Evolutionary conservation across 2,329 filamentous ascomycete species (phyloP), one percentile per base, ranked within the genome.

Genomic region (Penicillium olsonii): DNA sequence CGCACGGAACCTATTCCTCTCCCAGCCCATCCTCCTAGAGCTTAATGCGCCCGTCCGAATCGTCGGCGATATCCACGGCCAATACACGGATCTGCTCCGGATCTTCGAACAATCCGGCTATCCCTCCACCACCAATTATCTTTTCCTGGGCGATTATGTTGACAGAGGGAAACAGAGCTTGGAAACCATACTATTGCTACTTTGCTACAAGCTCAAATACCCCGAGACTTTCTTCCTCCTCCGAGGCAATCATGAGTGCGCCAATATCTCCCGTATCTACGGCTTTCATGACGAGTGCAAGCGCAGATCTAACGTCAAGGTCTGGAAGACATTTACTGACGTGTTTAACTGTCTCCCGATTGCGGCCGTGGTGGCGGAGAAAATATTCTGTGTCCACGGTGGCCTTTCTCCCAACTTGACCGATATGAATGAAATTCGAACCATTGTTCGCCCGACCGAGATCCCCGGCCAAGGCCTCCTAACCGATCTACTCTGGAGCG

Each of bases 31-130:
- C 1, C 78, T 99, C 19, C 75, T 99, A 48, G 94, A 99, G 73
- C 81, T 99, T 37, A 87, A 92, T 55, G 90, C 94, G 4, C 92
- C 94, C 0, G 92, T 99, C 66, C 99, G 99, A 76, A 95, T 99
- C 63, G 94, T 97, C 22, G 92, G 92, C 42, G 92, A 97, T 68
- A 90, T 97, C 12, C 92, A 97, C 68, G 92, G 92, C 42, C 92
- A 97, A 72, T 97, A 96, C 70, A 95, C 91, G 9, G 92, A 97
- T 71, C 77, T 97, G 42, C 95, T 97, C 64, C 86, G 92, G 56
- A 90, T 97, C 83, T 97, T 97, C 66, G 92, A 97, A 71, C 96
- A 96, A 92, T 96, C 92, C 68, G 92, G 92, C 5, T 96, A 96
- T 66, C 92, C 92, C 6, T 92, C 92, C 2, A 87, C 83, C 54